Conservation (phyloP, 2,329 filamentous ascomycete genomes). For the Ceratocystis eucalypticola region DNA sequence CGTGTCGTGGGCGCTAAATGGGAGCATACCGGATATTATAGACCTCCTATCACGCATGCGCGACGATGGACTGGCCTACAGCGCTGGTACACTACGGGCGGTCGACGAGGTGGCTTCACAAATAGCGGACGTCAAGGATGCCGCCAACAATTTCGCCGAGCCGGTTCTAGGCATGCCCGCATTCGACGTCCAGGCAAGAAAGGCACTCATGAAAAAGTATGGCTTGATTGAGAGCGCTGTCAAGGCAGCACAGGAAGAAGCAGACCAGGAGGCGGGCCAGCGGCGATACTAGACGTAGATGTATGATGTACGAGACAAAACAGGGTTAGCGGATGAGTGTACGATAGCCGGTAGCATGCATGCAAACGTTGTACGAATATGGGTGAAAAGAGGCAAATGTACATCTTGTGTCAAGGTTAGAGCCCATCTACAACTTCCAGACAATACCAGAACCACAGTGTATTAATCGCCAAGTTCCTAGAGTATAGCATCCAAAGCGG, state of each 20-base stretch:
- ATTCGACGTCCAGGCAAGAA: slow-evolving; percentile 6
- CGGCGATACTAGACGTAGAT: not conserved
- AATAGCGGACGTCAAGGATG: not conserved
- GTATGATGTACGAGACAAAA: not conserved
- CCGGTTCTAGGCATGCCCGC: not conserved
- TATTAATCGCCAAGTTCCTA: too few species aligned
- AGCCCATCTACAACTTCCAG: too few species aligned
- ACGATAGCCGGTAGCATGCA: not conserved
- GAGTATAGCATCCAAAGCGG: too few species aligned
- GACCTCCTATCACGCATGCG: slow-evolving; percentile 53
- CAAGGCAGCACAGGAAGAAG: not conserved
- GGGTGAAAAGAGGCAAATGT: not conserved
- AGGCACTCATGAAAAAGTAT: slow-evolving; percentile 6
- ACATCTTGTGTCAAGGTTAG: too few species aligned
- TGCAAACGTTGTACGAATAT: not conserved
- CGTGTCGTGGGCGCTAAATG: slow-evolving; percentile 47
- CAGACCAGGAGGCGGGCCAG: not conserved
- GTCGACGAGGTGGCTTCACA: slow-evolving; percentile 11
- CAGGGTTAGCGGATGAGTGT: not conserved
- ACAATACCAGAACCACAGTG: too few species aligned
- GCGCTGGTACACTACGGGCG: slow-evolving; percentile 7
- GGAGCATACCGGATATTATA: slow-evolving; percentile 42
- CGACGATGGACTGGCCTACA: slow-evolving; percentile 37
- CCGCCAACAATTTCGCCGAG: slow-evolving; percentile 11
- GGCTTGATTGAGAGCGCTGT: slow-evolving; percentile 2